These are phyloP conservation scores for Physcomitrium patens DNA, from an alignment of 225 moss, liverwort and hornwort species.

Conservation along the genomic window DNA sequence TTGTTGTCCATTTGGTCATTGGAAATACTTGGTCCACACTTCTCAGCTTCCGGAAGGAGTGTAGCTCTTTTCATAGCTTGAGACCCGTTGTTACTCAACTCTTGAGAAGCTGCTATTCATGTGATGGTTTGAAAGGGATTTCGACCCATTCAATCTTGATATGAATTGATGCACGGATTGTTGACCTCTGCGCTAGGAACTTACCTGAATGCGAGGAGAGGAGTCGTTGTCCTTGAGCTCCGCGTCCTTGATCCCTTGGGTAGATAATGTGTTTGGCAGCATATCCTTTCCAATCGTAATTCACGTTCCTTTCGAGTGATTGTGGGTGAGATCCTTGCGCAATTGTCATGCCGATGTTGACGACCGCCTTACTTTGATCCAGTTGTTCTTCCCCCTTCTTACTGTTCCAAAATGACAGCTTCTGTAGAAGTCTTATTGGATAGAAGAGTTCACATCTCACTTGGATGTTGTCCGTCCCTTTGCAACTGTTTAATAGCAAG, in stretches of 20 bases:
- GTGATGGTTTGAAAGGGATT: no score
- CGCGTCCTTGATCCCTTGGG: slow-evolving; percentile 30
- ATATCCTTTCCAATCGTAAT: slow-evolving; percentile 51
- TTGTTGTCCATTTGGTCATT: no score
- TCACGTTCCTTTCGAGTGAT: slow-evolving; percentile 43
- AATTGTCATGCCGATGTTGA: slow-evolving; percentile 48
- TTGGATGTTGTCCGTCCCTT: slow-evolving; percentile 47
- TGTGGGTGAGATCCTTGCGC: slow-evolving; percentile 42
- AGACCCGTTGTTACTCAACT: no score
- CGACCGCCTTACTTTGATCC: slow-evolving; percentile 28
- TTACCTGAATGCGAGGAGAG: slow-evolving; percentile 45
- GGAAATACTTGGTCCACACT: no score
- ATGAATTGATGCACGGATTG: no score
- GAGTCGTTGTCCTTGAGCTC: slow-evolving; percentile 38
- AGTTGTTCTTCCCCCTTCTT: not conserved
- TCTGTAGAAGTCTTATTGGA: slow-evolving; percentile 40
- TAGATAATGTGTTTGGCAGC: slow-evolving; percentile 45
- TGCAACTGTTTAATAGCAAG: slow-evolving; percentile 41
- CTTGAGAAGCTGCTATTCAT: no score
- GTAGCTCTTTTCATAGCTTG: no score
- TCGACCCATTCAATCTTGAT: no score
- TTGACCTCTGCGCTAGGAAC: not conserved
- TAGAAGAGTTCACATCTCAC: slow-evolving; percentile 47
- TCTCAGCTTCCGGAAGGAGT: no score
- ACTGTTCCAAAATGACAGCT: slow-evolving; percentile 19